Evolutionary conservation across 2,329 filamentous ascomycete species (phyloP), one percentile per base, ranked within the genome.

Genomic region (Dothistroma septosporum): DNA sequence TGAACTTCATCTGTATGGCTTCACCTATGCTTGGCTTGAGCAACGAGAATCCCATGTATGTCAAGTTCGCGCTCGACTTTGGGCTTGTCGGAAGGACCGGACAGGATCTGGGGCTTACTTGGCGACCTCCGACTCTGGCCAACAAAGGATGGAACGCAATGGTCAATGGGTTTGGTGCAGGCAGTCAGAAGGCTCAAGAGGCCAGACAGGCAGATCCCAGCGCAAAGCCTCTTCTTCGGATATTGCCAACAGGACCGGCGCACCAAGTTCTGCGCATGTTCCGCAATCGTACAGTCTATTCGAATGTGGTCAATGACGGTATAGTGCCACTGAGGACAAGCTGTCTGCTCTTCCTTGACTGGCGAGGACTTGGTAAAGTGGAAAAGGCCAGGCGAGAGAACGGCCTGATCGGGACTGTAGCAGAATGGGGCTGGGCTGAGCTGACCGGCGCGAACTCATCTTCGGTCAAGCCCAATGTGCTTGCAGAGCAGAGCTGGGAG

Each of bases 1-100:
- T 96, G 73, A 97, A 97, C 73, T 97, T 97, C 71, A 88, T 97
- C 66, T 83, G 89, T 31, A 79, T 97, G 67, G 92, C 93, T 16
- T 88, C 92, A 0, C 93, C 93, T 0, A 91, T 97, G 66, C 78
- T 97, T 1, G 93, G 93, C 0, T 79, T 97, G 41, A 97, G 93
- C 75, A 97, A 99, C 73, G 94, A 99, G 73, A 99, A 99, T 69
- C 94, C 94, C 0, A 82, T 97, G 59, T 99, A 99, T 73, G 90
- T 99, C 75, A 96, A 92, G 70, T 97, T 99, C 74, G 94, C 94
- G 0, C 80, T 99, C 3, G 94, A 99, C 73, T 96, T 97, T 77
- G 94, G 94, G 0, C 82, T 99, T 1, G 93, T 99, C 14, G 94
- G 94, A n/a, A 85, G 93, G 57, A 97, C 94, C 2, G 94, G 94